Conservation (phyloP, 2,329 filamentous ascomycete species). For the Colletotrichum sp. region DNA sequence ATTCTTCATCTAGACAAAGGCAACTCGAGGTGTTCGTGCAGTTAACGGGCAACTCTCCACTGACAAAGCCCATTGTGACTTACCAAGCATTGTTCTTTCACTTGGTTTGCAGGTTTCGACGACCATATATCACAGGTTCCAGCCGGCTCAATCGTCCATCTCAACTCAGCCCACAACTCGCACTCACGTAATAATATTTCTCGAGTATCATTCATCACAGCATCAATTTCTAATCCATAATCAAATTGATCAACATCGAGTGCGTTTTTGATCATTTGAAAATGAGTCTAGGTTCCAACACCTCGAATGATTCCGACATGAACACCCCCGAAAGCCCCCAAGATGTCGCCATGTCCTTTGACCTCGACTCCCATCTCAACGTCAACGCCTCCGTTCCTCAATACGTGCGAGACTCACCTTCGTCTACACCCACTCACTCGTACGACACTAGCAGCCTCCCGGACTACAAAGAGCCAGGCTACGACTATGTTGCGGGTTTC, state of each 20-base stretch:
- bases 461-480: not conserved
- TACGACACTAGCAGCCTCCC: not conserved
- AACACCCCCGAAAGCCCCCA: not conserved
- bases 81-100: not conserved
- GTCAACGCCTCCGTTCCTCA: not conserved
- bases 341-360: not conserved
- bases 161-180: not conserved
- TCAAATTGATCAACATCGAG: no score
- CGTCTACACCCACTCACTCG: not conserved
- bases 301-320: not conserved
- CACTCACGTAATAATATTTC: not conserved
- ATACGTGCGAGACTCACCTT: not conserved
- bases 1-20: not conserved
- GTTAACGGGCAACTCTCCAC: not conserved
- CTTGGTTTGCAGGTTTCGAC: not conserved
- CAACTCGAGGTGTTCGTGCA: not conserved
- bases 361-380: not conserved
- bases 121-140: not conserved
- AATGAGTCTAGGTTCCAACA: not conserved
- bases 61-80: not conserved
- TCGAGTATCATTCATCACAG: not conserved
- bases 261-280: rapidly evolving
- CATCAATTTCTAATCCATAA: not conserved
- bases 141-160: not conserved
- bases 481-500: not conserved